These are phyloP conservation scores for Chlamydomonas urium DNA, from an alignment of 139 green algal species.

Conservation along the genomic window DNA sequence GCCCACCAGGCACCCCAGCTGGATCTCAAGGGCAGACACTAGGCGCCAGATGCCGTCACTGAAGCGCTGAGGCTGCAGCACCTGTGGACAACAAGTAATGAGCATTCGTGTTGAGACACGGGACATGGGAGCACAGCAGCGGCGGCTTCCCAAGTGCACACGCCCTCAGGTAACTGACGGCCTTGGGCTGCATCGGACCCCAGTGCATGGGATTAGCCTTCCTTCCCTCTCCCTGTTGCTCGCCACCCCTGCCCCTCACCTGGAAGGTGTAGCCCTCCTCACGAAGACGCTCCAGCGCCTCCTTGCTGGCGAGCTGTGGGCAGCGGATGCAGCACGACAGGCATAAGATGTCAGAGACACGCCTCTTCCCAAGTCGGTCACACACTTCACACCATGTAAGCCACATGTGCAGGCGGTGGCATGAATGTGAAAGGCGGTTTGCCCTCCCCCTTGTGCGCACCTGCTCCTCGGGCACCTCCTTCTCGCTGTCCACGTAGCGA, in stretches of 20 bases:
- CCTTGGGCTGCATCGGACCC: too few species aligned
- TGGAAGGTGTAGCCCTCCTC: slow-evolving; percentile 12
- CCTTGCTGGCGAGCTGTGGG: neutral
- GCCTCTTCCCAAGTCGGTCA: neutral
- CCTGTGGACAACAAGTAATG: too few species aligned
- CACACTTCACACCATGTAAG: neutral
- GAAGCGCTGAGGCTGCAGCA: slow-evolving; percentile 79
- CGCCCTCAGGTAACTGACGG: too few species aligned
- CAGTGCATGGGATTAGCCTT: too few species aligned
- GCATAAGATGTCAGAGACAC: neutral
- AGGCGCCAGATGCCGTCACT: slow-evolving; percentile 46
- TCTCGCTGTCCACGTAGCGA: slow-evolving; percentile 2
- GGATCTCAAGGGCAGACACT: slow-evolving; percentile 54
- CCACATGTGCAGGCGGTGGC: neutral
- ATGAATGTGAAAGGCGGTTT: neutral
- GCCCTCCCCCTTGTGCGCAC: neutral
- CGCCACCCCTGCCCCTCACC: neutral
- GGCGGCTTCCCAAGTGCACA: too few species aligned
- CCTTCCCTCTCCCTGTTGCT: too few species aligned
- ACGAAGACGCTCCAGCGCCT: neutral
- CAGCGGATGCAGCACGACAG: neutral
- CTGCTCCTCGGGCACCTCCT: slow-evolving; percentile 5
- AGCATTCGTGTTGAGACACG: too few species aligned
- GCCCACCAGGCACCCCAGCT: slow-evolving; percentile 74
- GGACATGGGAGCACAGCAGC: too few species aligned